Conservation (phyloP, 75 land plant species). For the Cunninghamia lanceolata region DNA sequence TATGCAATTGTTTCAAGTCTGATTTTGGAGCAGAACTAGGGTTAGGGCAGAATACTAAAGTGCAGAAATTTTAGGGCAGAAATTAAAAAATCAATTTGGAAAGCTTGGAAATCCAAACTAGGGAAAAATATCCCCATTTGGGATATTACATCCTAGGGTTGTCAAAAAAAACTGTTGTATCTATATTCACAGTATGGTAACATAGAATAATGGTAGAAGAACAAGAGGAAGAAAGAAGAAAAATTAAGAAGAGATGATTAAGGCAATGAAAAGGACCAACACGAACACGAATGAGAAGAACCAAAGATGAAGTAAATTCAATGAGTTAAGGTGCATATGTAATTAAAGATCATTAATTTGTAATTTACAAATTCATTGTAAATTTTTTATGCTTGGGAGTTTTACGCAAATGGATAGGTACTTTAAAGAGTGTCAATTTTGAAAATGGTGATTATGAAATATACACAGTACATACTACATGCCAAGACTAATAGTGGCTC, state of each 20-base stretch:
- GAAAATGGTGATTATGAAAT: background rate
- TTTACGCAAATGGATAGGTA: background rate
- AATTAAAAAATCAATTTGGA: no score
- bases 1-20: no score
- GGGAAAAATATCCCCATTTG: no score
- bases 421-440: background rate
- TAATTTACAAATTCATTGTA: background rate
- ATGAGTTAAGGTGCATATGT: background rate
- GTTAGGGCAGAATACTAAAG: no score
- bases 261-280: background rate
- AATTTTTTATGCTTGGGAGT: background rate
- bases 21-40: no score
- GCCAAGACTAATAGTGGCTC: background rate
- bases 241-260: background rate
- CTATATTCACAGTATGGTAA: background rate
- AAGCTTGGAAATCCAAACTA: no score
- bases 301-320: background rate
- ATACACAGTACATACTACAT: background rate
- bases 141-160: background rate
- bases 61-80: no score
- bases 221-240: background rate
- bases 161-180: background rate
- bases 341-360: background rate
- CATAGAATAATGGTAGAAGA: background rate
- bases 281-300: background rate